Conservation (phyloP, 73 alveolate species). For the Effrenium voratum region DNA sequence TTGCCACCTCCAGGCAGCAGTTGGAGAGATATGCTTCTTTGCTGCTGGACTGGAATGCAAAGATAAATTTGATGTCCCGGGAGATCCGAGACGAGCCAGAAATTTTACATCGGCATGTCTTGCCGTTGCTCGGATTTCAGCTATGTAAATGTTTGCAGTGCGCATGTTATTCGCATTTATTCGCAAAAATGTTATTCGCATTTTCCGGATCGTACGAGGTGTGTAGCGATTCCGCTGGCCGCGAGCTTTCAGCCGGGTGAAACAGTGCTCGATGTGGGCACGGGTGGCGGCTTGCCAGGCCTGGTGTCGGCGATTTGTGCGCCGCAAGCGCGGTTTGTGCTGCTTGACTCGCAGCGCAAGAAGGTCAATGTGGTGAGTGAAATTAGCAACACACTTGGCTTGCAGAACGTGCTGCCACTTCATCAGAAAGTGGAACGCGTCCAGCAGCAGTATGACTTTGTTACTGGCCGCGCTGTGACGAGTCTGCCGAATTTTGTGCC, state of each 20-base stretch:
- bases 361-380: constrained; percentile 21
- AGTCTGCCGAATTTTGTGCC: neutral
- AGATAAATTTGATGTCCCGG: constrained; percentile 27
- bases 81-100: neutral
- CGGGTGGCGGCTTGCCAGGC: constrained; percentile 47
- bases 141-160: neutral
- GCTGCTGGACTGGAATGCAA: constrained; percentile 38
- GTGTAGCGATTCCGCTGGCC: constrained; percentile 26
- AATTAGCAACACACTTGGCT: neutral
- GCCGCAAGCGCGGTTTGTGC: neutral
- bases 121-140: neutral
- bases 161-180: too few relatives aligned
- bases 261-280: constrained; percentile 34
- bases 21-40: constrained; percentile 23
- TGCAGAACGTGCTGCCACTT: constrained; percentile 28
- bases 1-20: constrained; percentile 2
- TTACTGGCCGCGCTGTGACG: constrained; percentile 45
- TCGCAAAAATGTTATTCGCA: neutral
- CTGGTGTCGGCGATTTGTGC: constrained; percentile 37
- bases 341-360: constrained; percentile 35
- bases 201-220: neutral
- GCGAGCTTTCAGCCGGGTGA: constrained; percentile 13
- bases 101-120: neutral
- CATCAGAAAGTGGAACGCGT: constrained; percentile 8
- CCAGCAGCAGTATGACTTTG: constrained; percentile 13